These are phyloP conservation scores for Infundibulicybe gibba DNA, from an alignment of 768 basidiomycete species.

Conservation along the genomic window DNA sequence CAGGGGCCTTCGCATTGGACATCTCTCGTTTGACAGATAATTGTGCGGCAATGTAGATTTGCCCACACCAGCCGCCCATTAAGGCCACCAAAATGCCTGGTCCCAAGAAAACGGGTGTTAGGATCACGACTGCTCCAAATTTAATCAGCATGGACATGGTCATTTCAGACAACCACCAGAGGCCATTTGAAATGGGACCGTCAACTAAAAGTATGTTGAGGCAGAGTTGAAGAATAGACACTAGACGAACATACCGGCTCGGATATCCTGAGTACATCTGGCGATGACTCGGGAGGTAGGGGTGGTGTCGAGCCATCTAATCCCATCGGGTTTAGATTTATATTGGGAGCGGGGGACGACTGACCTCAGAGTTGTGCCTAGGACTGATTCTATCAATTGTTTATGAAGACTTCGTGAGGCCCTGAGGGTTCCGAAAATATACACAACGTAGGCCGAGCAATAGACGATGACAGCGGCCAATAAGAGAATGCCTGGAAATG, in stretches of 20 bases:
- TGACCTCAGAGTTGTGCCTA: constrained; percentile 60
- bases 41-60: constrained; percentile 43
- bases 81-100: constrained; percentile 38
- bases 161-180: constrained; percentile 24
- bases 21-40: constrained; percentile 45
- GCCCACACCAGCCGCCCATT: constrained; percentile 39
- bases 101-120: constrained; percentile 43
- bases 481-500: constrained; percentile 24
- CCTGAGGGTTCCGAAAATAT: constrained; percentile 43
- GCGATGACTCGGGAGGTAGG: constrained; percentile 54
- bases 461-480: constrained; percentile 26
- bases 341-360: constrained; percentile 2
- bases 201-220: constrained; percentile 50
- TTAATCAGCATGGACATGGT: constrained; percentile 34
- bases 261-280: constrained; percentile 66
- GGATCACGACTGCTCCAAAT: constrained; percentile 38
- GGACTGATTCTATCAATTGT: constrained; percentile 45
- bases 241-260: constrained; percentile 28
- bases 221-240: constrained; percentile 21
- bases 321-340: background rate
- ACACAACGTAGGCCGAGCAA: constrained; percentile 29
- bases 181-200: constrained; percentile 22
- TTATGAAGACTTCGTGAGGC: constrained; percentile 55
- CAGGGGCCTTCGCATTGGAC: constrained; percentile 34
- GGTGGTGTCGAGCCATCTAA: constrained; percentile 47